Conservation (phyloP, 345 rosid genomes). For the Mallotus nudiflorus region DNA sequence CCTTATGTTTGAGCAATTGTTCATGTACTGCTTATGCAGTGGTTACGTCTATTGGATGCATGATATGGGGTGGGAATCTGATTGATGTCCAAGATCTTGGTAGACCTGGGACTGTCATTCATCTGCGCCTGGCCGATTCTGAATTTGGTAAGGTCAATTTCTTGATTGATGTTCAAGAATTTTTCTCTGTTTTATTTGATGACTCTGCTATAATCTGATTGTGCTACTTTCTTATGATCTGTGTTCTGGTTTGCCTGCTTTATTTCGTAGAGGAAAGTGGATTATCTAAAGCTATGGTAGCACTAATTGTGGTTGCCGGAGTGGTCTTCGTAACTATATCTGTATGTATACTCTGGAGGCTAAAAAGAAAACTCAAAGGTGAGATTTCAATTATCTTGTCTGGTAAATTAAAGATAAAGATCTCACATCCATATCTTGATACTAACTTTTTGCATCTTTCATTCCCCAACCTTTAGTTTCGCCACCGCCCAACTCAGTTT, state of each 20-base stretch:
- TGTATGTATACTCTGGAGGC: constrained; percentile 46
- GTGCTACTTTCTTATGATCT: constrained; percentile 1
- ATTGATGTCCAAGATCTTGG: constrained; percentile 50
- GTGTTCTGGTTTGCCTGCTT: constrained; percentile 11
- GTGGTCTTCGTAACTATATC: constrained; percentile 31
- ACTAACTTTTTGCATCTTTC: not conserved
- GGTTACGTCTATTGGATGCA: constrained; percentile 47
- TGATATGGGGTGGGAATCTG: constrained; percentile 57
- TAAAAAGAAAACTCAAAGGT: constrained; percentile 52
- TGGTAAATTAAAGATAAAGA: not conserved
- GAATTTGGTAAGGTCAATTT: constrained; percentile 45
- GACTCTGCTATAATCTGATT: not conserved
- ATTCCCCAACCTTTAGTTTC: constrained; percentile 7
- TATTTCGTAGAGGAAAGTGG: constrained; percentile 25
- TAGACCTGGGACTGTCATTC: constrained; percentile 35
- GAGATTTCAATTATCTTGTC: not conserved
- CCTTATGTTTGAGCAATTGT: constrained; percentile 44
- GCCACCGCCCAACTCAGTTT: constrained; percentile 28
- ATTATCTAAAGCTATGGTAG: constrained; percentile 41
- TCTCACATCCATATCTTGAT: not conserved
- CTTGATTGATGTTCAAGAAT: too few relatives aligned
- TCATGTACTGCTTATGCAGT: constrained; percentile 61
- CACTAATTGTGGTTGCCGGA: constrained; percentile 41
- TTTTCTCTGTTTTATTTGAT: not conserved
- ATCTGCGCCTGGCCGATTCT: constrained; percentile 56